Base-by-base conservation (phyloP, 805 yeast genomes). In the Nakazawaea wyomingensis region DNA sequence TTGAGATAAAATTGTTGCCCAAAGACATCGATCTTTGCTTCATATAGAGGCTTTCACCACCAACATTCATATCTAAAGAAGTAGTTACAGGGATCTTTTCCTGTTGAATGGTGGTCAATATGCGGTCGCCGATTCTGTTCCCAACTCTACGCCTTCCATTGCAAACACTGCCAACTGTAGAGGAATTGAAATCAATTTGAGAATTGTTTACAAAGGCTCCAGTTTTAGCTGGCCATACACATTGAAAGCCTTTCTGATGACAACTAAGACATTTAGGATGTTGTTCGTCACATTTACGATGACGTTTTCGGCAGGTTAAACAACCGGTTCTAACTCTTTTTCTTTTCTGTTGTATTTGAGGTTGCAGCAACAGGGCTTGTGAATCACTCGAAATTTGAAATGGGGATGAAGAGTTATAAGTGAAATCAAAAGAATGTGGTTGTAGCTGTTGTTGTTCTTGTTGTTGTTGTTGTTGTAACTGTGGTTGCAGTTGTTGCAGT, bases 241-340 rank as follows among this genome's bases (percentile, higher is more conserved):
- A 64, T 42, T 52, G 68, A 52, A 67, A 43, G 34, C 56, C 51
- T 48, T 69, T 68, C 6, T 57, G 47, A 9, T 54, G 39, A 50
- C 81, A 75, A 37, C 67, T 68, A 8, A 63, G 58, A 55, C 82
- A 76, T 24, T 69, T 70, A 2, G 82, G 81, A 36, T 63, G 64
- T 43, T 68, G 71, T 51, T 76, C 82, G 55, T 75, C 81, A 56
- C 82, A 74, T 50, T 74, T 74, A 62, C 72, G 69, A 50, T 74
- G 78, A 44, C 75, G 62, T 44, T 69, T 72, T 32, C 78, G 62
- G 51, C 79, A 74, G 6, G 78, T 74, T 37, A 71, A 56, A 54
- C 79, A 74, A 11, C 79, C 82, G 4, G 66, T 64, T 44, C 65
- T 51, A 4, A 61, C 72, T 34, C 69, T 54, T 49, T 64, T 58